These are phyloP conservation scores for Copromyces sp. DNA, from an alignment of 495 filamentous ascomycete genomes.

Conservation along the genomic window DNA sequence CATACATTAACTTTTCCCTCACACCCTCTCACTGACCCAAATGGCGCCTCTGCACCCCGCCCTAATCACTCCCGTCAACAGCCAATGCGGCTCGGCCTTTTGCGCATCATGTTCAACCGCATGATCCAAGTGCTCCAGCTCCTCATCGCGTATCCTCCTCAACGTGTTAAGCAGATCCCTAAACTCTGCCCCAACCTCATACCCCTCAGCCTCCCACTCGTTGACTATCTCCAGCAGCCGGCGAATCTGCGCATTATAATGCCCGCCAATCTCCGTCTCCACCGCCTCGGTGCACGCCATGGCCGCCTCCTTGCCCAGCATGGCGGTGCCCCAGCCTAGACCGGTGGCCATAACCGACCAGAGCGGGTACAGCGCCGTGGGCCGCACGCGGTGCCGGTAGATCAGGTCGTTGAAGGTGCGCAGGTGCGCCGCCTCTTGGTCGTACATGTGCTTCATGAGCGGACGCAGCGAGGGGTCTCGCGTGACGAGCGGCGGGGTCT, in stretches of 20 bases:
- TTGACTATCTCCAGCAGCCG: slow-evolving; percentile 69
- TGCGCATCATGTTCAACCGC: slow-evolving; percentile 87
- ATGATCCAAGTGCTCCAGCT: slow-evolving; percentile 93
- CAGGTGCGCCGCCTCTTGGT: slow-evolving; percentile 86
- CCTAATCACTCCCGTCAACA: slow-evolving; percentile 80
- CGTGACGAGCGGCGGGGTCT: slow-evolving; percentile 62
- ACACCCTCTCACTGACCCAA: slow-evolving; percentile 82
- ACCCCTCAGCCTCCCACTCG: slow-evolving; percentile 52
- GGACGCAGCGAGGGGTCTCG: slow-evolving; percentile 79
- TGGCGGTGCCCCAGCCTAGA: slow-evolving; percentile 78
- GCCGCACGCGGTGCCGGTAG: slow-evolving; percentile 80
- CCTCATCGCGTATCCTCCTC: slow-evolving; percentile 84
- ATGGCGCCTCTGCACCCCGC: slow-evolving; percentile 85
- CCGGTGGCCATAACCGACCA: slow-evolving; percentile 80
- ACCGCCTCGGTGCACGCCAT: slow-evolving; percentile 99
- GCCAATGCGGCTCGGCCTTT: slow-evolving; percentile 75
- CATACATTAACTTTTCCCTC: background rate
- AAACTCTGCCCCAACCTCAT: slow-evolving; percentile 71
- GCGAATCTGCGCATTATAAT: slow-evolving; percentile 90
- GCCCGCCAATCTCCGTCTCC: slow-evolving; percentile 92
- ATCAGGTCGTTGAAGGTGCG: slow-evolving; percentile 74
- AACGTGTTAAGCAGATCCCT: slow-evolving; percentile 61
- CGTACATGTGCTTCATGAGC: slow-evolving; percentile 96
- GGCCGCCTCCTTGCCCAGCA: slow-evolving; percentile 87
- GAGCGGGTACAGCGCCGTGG: slow-evolving; percentile 86